Evolutionary conservation across 1,139 yeast species (phyloP).

Genomic region (Nakaseomyces bracarensis): DNA sequence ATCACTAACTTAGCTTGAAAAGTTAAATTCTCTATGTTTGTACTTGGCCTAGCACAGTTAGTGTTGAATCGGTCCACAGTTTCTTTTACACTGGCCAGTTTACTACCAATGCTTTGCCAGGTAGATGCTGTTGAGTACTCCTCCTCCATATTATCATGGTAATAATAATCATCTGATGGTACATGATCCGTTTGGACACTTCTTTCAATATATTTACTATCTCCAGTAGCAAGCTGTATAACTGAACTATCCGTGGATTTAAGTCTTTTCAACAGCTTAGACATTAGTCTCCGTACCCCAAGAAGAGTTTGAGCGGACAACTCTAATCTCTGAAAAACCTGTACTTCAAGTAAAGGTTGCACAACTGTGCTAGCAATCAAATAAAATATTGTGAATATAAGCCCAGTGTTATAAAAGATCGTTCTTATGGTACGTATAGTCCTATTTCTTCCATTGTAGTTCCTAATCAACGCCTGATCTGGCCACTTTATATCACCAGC

Average conservation of each 20-base stretch:
- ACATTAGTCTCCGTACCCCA: conserved; percentile 22
- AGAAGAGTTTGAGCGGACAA: conserved; percentile 19
- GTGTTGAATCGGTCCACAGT: conserved; percentile 14
- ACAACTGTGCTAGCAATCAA: conserved; percentile 20
- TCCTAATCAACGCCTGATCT: neutral
- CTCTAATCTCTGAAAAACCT: conserved; percentile 29
- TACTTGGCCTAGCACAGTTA: conserved; percentile 9
- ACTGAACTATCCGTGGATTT: conserved; percentile 32
- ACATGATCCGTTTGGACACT: conserved; percentile 23
- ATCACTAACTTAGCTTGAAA: conserved; percentile 19
- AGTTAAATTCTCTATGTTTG: conserved; percentile 15
- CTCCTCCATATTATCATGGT: conserved; percentile 26
- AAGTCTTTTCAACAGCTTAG: conserved; percentile 16
- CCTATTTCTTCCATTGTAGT: conserved; percentile 9
- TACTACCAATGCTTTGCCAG: conserved; percentile 30
- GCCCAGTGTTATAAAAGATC: conserved; percentile 25
- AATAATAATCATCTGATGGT: conserved; percentile 29
- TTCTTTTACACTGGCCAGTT: conserved; percentile 13
- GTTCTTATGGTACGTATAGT: conserved; percentile 20
- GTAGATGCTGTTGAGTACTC: conserved; percentile 19
- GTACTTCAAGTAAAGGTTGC: conserved; percentile 30
- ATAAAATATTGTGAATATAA: conserved; percentile 22
- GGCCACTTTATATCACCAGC: conserved; percentile 4
- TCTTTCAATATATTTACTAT: conserved; percentile 30
- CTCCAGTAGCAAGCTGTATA: conserved; percentile 35